Conservation (phyloP, 73 alveolate species). For the Tetrahymena malaccensis region DNA sequence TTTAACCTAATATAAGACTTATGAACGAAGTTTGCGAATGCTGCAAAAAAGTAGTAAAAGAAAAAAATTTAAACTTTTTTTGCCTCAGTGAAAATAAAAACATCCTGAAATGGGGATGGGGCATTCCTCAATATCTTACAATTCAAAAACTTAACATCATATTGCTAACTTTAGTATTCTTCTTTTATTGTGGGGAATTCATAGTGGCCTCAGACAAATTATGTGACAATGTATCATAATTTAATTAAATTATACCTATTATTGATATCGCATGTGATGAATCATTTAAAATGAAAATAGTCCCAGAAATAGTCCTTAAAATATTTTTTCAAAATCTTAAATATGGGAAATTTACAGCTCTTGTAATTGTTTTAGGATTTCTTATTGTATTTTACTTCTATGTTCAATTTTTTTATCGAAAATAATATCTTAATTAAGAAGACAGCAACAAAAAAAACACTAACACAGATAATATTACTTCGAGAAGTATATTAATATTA, state of each 20-base stretch:
- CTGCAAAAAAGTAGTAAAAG: neutral
- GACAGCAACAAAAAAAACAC: neutral
- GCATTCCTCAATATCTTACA: neutral
- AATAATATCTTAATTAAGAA: neutral
- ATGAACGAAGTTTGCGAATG: neutral
- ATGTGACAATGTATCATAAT: neutral
- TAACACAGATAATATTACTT: neutral
- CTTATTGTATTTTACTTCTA: neutral
- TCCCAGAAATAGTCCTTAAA: neutral
- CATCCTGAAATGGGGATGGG: neutral
- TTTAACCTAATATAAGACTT: neutral
- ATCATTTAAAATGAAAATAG: neutral
- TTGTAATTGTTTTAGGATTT: neutral
- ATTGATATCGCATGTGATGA: neutral
- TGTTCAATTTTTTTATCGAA: neutral
- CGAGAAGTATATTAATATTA: neutral
- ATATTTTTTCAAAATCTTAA: neutral
- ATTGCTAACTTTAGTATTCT: neutral
- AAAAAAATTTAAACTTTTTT: neutral
- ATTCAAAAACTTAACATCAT: neutral
- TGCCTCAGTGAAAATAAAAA: neutral
- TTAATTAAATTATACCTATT: neutral
- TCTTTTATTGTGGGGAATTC: neutral
- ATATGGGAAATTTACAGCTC: neutral
- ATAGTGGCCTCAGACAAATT: neutral